Conservation (phyloP, 208 protist species). For the Borovskyia barvae region DNA sequence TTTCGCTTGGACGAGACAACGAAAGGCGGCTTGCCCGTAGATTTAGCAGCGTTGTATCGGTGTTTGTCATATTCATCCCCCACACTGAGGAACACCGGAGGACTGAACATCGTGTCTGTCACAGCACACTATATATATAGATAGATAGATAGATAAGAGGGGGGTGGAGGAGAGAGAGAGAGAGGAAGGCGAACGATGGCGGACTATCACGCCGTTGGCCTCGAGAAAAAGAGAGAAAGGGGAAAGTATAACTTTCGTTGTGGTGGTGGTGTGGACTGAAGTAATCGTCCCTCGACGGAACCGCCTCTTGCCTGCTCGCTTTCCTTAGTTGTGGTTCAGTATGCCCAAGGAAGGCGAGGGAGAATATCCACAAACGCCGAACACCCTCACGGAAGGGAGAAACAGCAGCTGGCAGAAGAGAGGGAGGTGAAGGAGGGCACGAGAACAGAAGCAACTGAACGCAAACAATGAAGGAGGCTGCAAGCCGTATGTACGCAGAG, state of each 20-base stretch:
- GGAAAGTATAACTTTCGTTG: not conserved
- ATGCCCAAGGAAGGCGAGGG: too few relatives aligned
- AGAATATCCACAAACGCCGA: too few relatives aligned
- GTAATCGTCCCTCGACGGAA: too few relatives aligned
- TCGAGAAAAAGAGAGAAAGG: slow-evolving; percentile 12
- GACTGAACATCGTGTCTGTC: slow-evolving; percentile 83
- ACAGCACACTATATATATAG: not conserved
- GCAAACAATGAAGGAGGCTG: too few relatives aligned
- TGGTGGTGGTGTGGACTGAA: too few relatives aligned
- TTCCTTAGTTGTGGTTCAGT: too few relatives aligned
- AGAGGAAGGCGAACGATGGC: not conserved
- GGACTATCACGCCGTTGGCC: not conserved
- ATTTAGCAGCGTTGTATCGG: slow-evolving; percentile 2
- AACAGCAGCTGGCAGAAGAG: too few relatives aligned
- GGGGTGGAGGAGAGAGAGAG: slow-evolving; percentile 1
- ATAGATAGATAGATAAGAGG: not conserved
- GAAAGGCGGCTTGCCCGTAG: slow-evolving; percentile 38
- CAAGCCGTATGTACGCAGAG: too few relatives aligned
- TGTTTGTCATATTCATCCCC: slow-evolving; percentile 92
- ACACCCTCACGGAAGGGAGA: too few relatives aligned
- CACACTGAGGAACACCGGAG: slow-evolving; percentile 72
- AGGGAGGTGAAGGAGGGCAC: too few relatives aligned
- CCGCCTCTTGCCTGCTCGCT: too few relatives aligned
- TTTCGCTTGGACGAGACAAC: slow-evolving; percentile 70
- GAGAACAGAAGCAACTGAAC: too few relatives aligned